phyloP scores from a whole-genome alignment of 2,329 filamentous ascomycete genomes.

The Drechslerella stenobrocha region DNA sequence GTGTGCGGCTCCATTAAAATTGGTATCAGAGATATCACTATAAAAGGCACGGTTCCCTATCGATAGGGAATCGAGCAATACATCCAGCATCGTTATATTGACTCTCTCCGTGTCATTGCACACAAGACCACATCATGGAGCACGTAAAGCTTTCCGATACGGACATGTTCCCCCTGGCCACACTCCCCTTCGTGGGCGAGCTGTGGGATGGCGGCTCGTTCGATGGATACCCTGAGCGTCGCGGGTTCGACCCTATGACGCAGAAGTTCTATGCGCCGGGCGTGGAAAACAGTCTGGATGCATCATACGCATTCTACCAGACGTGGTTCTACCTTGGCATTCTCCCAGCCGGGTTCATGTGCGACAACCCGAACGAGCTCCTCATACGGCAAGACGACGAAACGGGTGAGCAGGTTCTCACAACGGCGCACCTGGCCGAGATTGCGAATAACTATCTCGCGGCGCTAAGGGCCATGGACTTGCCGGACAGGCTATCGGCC shows the following conservation, averaged over 20 bases:
- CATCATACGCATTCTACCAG: slow-evolving; percentile 34
- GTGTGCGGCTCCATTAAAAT: slow-evolving; percentile 27
- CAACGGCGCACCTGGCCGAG: slow-evolving; percentile 23
- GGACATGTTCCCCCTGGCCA: slow-evolving; percentile 10
- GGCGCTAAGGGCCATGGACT: slow-evolving; percentile 18
- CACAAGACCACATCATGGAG: slow-evolving; percentile 26
- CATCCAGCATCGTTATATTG: background rate
- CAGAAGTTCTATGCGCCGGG: slow-evolving; percentile 24
- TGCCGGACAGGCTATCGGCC: slow-evolving; percentile 18
- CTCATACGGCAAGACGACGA: slow-evolving; percentile 31
- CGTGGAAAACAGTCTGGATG: slow-evolving; percentile 31
- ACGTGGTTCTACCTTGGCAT: slow-evolving; percentile 43
- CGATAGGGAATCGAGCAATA: background rate
- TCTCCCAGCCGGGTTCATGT: slow-evolving; percentile 23
- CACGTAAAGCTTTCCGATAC: slow-evolving; percentile 25
- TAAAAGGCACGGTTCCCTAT: slow-evolving; percentile 11
- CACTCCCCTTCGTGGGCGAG: slow-evolving; percentile 33
- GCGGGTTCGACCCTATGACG: slow-evolving; percentile 19
- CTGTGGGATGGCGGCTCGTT: slow-evolving; percentile 43
- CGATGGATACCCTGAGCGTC: slow-evolving; percentile 32
- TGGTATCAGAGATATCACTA: too few species aligned
- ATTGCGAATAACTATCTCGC: slow-evolving; percentile 15
- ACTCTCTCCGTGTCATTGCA: background rate
- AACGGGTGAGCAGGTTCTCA: slow-evolving; percentile 15
- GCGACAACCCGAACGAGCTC: slow-evolving; percentile 22